These are phyloP conservation scores for Hyaloscypha variabilis DNA, from an alignment of 495 filamentous ascomycete genomes.

Conservation along the genomic window DNA sequence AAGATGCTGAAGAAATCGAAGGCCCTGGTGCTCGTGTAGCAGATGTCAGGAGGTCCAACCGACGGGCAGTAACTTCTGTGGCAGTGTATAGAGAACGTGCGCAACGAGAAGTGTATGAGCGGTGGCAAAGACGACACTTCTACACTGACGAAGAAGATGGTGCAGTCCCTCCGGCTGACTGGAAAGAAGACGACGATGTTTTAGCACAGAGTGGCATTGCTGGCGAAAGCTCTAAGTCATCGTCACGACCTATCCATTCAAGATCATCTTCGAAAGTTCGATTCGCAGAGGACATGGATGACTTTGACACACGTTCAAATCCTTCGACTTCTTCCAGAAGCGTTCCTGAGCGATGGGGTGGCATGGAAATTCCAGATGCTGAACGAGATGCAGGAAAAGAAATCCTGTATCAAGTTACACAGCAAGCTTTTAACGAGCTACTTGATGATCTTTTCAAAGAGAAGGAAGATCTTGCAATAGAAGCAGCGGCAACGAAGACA, in stretches of 20 bases:
- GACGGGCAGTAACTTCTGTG: slow-evolving; percentile 22
- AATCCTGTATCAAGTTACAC: slow-evolving; percentile 84
- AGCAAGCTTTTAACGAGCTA: slow-evolving; percentile 90
- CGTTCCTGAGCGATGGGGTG: slow-evolving; percentile 82
- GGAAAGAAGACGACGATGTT: slow-evolving; percentile 65
- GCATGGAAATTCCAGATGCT: slow-evolving; percentile 77
- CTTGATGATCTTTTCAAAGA: slow-evolving; percentile 82
- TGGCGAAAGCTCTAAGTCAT: slow-evolving; percentile 28
- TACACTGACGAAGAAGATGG: slow-evolving; percentile 84
- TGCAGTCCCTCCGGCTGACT: slow-evolving; percentile 62
- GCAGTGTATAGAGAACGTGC: slow-evolving; percentile 30
- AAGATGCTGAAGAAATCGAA: slow-evolving; percentile 35
- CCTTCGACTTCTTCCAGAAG: slow-evolving; percentile 79
- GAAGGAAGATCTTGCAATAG: slow-evolving; percentile 77
- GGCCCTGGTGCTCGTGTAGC: slow-evolving; percentile 27
- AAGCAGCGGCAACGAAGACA: slow-evolving; percentile 62
- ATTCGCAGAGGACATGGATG: slow-evolving; percentile 75
- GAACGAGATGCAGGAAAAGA: slow-evolving; percentile 86
- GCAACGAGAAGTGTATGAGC: slow-evolving; percentile 63
- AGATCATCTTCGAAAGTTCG: slow-evolving; percentile 84
- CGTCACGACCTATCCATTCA: slow-evolving; percentile 56
- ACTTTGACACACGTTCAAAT: slow-evolving; percentile 75
- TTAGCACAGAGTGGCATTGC: slow-evolving; percentile 44
- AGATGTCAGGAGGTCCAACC: slow-evolving; percentile 17
- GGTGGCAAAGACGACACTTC: slow-evolving; percentile 73